phyloP scores from a whole-genome alignment of 169 alveolate species.

The Plasmodium relictum region DNA sequence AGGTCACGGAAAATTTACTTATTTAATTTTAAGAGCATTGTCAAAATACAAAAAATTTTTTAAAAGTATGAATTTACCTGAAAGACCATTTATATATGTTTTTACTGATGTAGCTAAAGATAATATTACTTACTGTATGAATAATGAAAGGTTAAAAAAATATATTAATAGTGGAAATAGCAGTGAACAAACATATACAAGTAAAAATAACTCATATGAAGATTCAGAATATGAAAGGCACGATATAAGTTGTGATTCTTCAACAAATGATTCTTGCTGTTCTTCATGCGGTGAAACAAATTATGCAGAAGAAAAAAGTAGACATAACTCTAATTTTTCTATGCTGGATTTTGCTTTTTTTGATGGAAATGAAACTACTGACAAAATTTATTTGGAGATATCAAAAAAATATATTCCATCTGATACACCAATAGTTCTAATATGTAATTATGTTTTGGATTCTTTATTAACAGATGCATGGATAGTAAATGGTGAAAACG shows the following conservation, averaged over 20 bases:
- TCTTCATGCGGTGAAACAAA: constrained; percentile 32
- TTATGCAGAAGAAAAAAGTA: constrained; percentile 42
- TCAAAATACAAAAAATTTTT: constrained; percentile 81
- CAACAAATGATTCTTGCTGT: constrained; percentile 8
- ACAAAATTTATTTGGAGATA: constrained; percentile 73
- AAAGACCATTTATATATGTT: constrained; percentile 87
- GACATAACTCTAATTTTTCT: constrained; percentile 37
- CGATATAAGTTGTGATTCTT: constrained; percentile 21
- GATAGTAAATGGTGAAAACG: constrained; percentile 77
- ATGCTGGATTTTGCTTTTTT: constrained; percentile 89
- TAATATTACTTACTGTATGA: constrained; percentile 82
- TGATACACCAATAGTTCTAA: constrained; percentile 83
- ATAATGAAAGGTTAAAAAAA: constrained; percentile 78
- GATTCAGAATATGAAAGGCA: constrained; percentile 57
- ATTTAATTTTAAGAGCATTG: constrained; percentile 85
- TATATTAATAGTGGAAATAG: constrained; percentile 74
- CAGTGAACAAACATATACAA: constrained; percentile 29
- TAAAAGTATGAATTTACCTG: constrained; percentile 84
- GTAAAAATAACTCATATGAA: constrained; percentile 57
- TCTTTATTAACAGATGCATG: constrained; percentile 89
- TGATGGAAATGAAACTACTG: constrained; percentile 86
- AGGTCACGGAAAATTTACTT: constrained; percentile 89
- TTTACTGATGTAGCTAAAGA: constrained; percentile 88
- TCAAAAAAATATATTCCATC: constrained; percentile 79
- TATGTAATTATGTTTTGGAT: constrained; percentile 88